A percentile compares a stretch with the other conserved stretches of the same genome.
Evolutionary conservation across 192 early-diverging fungal genomes (phyloP).

Genomic region (Umbelopsis isabellina): DNA sequence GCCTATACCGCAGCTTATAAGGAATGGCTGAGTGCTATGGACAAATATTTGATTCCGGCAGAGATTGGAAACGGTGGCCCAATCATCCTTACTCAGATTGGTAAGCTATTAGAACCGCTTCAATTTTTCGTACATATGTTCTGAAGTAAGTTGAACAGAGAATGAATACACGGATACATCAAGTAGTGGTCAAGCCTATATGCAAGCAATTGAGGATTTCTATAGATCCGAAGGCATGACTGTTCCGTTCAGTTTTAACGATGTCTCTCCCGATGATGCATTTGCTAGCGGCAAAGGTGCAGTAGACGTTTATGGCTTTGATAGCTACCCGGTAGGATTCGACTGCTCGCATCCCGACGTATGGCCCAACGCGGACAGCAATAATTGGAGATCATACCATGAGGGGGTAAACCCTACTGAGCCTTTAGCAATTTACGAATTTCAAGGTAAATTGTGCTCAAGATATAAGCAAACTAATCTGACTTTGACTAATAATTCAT

Average conservation of each 20-base stretch:
- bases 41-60: not conserved
- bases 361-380: slow-evolving; percentile 7
- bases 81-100: slow-evolving; percentile 24
- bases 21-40: slow-evolving; percentile 25
- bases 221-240: slow-evolving; percentile 18
- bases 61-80: slow-evolving; percentile 15
- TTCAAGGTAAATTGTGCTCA: not conserved
- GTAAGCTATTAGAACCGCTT: not conserved
- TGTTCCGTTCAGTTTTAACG: slow-evolving; percentile 18
- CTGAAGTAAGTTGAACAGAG: not conserved
- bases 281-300: not conserved
- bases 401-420: not conserved
- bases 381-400: not conserved
- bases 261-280: not conserved
- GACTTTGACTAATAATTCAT: not conserved
- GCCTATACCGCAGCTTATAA: slow-evolving; percentile 15
- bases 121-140: not conserved
- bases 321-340: slow-evolving; percentile 20
- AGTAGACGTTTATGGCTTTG: slow-evolving; percentile 24
- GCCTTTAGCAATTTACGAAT: not conserved
- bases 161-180: slow-evolving; percentile 7
- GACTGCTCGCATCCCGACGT: slow-evolving; percentile 14
- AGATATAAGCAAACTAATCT: not conserved
- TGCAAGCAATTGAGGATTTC: slow-evolving; percentile 12
- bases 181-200: not conserved